Evolutionary conservation across 352 stramenopile species (phyloP), one percentile per base, ranked within the genome.

Genomic region (Phytophthora lateralis): DNA sequence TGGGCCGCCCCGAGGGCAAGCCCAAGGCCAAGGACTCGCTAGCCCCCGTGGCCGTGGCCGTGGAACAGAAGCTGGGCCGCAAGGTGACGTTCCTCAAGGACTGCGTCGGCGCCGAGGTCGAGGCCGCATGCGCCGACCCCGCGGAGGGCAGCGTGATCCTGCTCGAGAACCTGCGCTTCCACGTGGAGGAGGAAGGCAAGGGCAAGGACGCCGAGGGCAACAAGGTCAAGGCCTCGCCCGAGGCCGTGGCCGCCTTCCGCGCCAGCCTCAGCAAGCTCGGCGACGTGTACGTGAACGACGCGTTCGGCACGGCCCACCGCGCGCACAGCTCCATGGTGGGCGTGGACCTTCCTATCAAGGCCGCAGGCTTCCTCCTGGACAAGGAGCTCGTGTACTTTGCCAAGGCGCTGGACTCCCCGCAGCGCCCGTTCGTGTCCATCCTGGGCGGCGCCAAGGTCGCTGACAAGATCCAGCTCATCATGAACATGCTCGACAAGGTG

Each of bases 341-440:
- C 53, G 96, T 99, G 26, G 66, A 92, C 44, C 78, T 97, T 6
- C 85, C 94, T 12, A 71, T 93, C 9, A 89, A 93, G 44, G 82
- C 93, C 37, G 96, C 94, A 37, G 98, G 98, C 49, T 99, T 99
- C 71, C 71, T 99, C 30, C 76, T 99, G 27, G 96, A 99, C 75
- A 99, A 99, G 89, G 98, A 99, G 80, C 85, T 99, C 5, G 91
- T 99, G 76, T 99, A 99, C 82, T 97, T 99, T 53, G 92, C 98
- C 75, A 98, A 98, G 63, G 98, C 98, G n/a, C 86, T 99, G n/a
- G 92, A 99, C 48, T 75, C 95, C 14, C 97, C 98, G 3, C 96
- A 98, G 58, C 88, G 95, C 34, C 98, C 98, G 34, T 98, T 99
- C 62, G 87, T 97, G 55, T 98, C 97, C 24, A 99, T 99, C 71